phyloP scores from a whole-genome alignment of 352 stramenopile genomes.

The Pythium apleroticum region DNA sequence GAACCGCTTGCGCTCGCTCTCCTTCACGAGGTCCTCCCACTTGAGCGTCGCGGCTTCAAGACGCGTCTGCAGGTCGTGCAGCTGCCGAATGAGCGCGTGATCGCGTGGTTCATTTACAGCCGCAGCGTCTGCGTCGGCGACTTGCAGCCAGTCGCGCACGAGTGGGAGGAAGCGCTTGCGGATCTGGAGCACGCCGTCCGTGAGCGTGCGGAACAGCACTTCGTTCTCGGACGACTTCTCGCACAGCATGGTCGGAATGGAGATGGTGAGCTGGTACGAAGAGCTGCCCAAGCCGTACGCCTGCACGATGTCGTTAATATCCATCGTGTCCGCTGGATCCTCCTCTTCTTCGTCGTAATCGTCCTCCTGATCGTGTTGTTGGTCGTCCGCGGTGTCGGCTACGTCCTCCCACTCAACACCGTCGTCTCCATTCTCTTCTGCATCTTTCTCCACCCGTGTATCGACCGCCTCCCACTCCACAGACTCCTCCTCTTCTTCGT shows the following conservation, averaged over 20 bases:
- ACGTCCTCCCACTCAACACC: conserved; percentile 24
- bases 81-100: conserved; percentile 3
- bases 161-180: conserved; percentile 75
- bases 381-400: not conserved
- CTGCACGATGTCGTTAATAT: conserved; percentile 80
- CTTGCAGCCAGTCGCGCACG: conserved; percentile 47
- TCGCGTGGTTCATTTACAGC: conserved; percentile 11
- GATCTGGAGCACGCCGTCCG: conserved; percentile 55
- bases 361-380: conserved; percentile 9
- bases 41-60: conserved; percentile 40
- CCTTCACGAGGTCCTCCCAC: conserved; percentile 41
- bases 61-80: conserved; percentile 19
- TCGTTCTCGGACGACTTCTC: conserved; percentile 69
- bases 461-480: conserved; percentile 35
- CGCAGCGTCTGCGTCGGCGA: conserved; percentile 13
- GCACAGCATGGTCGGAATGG: conserved; percentile 57
- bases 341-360: conserved; percentile 17
- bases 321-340: conserved; percentile 35
- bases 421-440: conserved; percentile 13
- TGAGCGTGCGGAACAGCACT: conserved; percentile 52
- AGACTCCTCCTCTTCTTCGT: conserved; percentile 20
- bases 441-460: not conserved
- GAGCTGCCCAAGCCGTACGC: conserved; percentile 75
- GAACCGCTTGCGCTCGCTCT: conserved; percentile 37
- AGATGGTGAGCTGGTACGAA: conserved; percentile 72